A percentile compares a stretch with the other conserved stretches of the same genome.
These are phyloP conservation scores for Scenedesmus sp. DNA, from an alignment of 163 green algal genomes.

Conservation along the genomic window DNA sequence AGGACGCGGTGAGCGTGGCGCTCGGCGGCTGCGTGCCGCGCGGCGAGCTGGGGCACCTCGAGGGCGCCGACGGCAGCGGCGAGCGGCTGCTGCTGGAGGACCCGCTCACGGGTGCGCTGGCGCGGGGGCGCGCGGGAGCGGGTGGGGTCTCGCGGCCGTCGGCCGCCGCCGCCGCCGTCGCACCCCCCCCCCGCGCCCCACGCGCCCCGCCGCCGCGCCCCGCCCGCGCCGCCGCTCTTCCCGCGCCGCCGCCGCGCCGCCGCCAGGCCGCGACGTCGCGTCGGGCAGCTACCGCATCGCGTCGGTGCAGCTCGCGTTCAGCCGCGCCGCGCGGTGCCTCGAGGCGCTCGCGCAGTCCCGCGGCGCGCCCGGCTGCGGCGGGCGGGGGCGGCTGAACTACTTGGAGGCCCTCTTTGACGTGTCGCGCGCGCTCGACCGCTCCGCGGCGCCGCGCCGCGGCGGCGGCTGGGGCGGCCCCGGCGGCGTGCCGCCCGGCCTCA, in stretches of 20 bases:
- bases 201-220: too few species aligned
- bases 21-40: conserved; percentile 43
- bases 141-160: neutral
- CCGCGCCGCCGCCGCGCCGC: neutral
- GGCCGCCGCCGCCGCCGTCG: neutral
- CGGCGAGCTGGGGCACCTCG: neutral
- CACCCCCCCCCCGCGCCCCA: too few species aligned
- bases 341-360: conserved; percentile 53
- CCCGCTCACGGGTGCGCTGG: conserved; percentile 24
- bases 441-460: neutral
- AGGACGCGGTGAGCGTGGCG: conserved; percentile 54
- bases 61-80: neutral
- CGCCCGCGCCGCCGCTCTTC: neutral
- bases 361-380: conserved; percentile 26
- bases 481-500: neutral
- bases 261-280: conserved; percentile 60
- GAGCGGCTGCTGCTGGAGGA: conserved; percentile 42
- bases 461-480: neutral
- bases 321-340: conserved; percentile 53
- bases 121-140: neutral
- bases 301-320: conserved; percentile 49
- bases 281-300: conserved; percentile 64
- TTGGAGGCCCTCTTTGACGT: conserved; percentile 42
- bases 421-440: conserved; percentile 1
- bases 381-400: conserved; percentile 38